These are phyloP conservation scores for Hanseniaspora uvarum DNA, from an alignment of 1,139 yeast species.

Conservation along the genomic window DNA sequence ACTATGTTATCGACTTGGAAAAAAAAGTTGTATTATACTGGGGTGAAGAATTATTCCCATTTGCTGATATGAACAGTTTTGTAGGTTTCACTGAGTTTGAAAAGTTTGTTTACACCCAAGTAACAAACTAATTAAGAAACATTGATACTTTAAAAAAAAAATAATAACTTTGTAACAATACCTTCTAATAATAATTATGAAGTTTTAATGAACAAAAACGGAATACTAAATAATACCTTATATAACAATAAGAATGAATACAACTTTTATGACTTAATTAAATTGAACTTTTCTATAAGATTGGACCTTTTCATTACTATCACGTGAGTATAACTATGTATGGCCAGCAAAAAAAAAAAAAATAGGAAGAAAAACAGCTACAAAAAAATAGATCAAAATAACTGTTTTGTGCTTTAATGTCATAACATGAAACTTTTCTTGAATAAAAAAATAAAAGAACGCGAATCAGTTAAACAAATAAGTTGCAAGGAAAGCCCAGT, in stretches of 20 bases:
- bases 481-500: too few relatives aligned
- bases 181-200: background rate
- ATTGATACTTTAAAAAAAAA: background rate
- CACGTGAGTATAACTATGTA: too few relatives aligned
- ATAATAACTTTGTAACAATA: background rate
- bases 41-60: constrained; percentile 29
- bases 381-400: too few relatives aligned
- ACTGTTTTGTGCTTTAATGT: too few relatives aligned
- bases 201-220: background rate
- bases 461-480: too few relatives aligned
- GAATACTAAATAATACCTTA: background rate
- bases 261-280: background rate
- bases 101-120: constrained; percentile 17
- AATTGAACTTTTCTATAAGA: too few relatives aligned
- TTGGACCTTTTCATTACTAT: too few relatives aligned
- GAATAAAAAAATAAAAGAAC: too few relatives aligned
- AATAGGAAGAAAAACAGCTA: too few relatives aligned
- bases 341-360: too few relatives aligned
- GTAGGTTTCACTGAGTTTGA: constrained; percentile 22
- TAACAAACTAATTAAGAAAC: background rate
- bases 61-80: constrained; percentile 23
- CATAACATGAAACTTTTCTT: too few relatives aligned
- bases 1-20: constrained; percentile 30
- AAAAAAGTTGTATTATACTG: constrained; percentile 28
- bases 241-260: background rate